Evolutionary conservation across 768 basidiomycete genomes (phyloP), one percentile per base, ranked within the genome.

Genomic region (Rickenella mellea): DNA sequence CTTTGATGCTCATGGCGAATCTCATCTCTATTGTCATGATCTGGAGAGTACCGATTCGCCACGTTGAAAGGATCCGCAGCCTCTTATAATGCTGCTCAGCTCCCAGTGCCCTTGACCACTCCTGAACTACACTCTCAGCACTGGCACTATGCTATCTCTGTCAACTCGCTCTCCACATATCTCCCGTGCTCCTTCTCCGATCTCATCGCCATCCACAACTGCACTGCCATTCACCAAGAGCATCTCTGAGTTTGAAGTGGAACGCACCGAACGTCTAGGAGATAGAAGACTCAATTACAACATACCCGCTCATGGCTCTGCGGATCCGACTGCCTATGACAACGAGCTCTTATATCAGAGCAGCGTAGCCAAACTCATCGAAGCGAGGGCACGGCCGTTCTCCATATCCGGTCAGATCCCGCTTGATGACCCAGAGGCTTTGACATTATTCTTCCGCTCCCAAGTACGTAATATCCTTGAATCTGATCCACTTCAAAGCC

Each of bases 371-470:
- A 64, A 66, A 28, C 57, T 88, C 41, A 61, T 86, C 39, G 61
- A 60, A 9, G 71, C 75, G 11, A 86, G 79, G 55, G 65, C 73
- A 25, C 69, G 68, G 3, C 75, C 80, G 31, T 83, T 80, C 56
- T 70, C 76, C 1, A 70, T 78, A 10, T 74, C 73, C 9, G 85
- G 86, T 1, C 68, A 78, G 25, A 80, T 87, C 36, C 80, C 80
- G 6, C 62, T 85, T 29, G 83, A 86, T 59, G 42, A 43, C 9
- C 73, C 80, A 14, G 68, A 76, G 3, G 72, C 73, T 46, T 62
- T 86, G 27, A 73, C 76, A 10, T 62, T 89, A 41, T 88, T 88
- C 66, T 89, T 89, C 65, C 71, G 85, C 17, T 76, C 83, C 29
- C 82, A 83, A 73, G 86, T 80, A 48, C 30, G 70, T 57, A 15